Base-by-base conservation (phyloP, 371 early-diverging fungal species). In the Globomyces sp. region DNA sequence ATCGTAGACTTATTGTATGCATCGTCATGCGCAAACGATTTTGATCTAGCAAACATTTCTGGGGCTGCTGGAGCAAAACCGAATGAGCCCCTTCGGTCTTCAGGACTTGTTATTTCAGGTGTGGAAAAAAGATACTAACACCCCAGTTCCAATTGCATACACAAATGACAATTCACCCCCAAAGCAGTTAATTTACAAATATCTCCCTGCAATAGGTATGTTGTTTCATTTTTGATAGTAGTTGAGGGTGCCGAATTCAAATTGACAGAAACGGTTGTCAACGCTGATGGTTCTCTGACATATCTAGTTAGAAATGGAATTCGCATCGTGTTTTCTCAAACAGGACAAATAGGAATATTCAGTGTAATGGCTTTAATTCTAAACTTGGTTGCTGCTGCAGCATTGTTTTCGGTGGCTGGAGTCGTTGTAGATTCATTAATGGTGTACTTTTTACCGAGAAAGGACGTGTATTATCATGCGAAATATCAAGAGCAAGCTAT, bases 261-360 rank as follows among this genome's bases (percentile, higher is more conserved):
- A 57, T 71, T 76, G n/a, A 65, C 71, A n/a, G 77, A 85, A 66
- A 74, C 68, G 8, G 71, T 77, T 5, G 67, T 67, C 40, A 73
- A 81, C 34, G 59, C 72, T 8, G 71, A 74, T 64, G 79, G 78
- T 0, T 71, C 74, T 4, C 57, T 77, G 42, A 77, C 76, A 2
- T 75, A 81, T 41, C 64, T 76, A 41, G 77, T 76, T 58, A 67
- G 83, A 11, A 83, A 85, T 65, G 87, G 87, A 9, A 76, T 86
- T 57, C 70, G 79, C 8, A 65, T 86, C n/a, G 76, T 81, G 2
- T 77, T 82, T 62, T 73, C 71, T 1, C 83, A 84, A 58, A 64
- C 77, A 13, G 87, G 87, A 2, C 64, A 73, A 36, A 74, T 86
- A 34, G 87, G 85, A 2, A 59, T 76, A 45, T 85, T 86, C 68